These are phyloP conservation scores for Carex arenaria DNA, from an alignment of 202 grass and related monocot species.

Conservation along the genomic window DNA sequence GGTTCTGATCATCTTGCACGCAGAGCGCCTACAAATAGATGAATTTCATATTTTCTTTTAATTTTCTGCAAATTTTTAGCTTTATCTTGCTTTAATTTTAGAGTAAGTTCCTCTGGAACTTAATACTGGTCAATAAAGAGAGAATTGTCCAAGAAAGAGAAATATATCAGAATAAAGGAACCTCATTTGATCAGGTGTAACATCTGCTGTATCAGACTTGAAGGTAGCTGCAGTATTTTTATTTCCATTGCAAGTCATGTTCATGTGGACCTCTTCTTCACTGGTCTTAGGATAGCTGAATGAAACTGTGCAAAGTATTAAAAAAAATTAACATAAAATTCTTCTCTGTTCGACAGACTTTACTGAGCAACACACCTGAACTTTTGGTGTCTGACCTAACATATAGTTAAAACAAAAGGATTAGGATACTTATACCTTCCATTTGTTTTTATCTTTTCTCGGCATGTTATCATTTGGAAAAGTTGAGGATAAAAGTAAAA, in stretches of 20 bases:
- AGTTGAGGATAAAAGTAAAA: background rate
- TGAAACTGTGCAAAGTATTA: conserved; percentile 49
- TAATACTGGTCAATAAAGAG: background rate
- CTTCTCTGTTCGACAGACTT: background rate
- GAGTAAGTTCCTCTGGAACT: background rate
- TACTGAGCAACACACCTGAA: conserved; percentile 17
- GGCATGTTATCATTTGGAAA: background rate
- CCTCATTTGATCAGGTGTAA: conserved; percentile 99
- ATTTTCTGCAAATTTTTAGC: background rate
- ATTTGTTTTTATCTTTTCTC: background rate
- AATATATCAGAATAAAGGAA: conserved; percentile 13
- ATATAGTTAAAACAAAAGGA: background rate
- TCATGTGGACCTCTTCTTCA: conserved; percentile 81
- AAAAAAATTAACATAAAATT: conserved; percentile 3
- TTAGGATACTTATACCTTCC: background rate
- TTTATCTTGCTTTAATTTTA: background rate
- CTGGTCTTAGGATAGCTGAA: conserved; percentile 74
- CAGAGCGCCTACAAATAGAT: conserved; percentile 61
- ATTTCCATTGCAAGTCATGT: conserved; percentile 74
- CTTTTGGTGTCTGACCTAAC: background rate
- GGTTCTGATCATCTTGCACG: conserved; percentile 96
- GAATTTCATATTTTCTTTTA: background rate
- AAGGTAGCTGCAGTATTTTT: conserved; percentile 65
- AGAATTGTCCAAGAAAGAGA: conserved; percentile 20
- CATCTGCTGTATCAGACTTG: conserved; percentile 63